Evolutionary conservation across 75 land plant genomes (phyloP).

Genomic region (Adiantum capillusveneris): DNA sequence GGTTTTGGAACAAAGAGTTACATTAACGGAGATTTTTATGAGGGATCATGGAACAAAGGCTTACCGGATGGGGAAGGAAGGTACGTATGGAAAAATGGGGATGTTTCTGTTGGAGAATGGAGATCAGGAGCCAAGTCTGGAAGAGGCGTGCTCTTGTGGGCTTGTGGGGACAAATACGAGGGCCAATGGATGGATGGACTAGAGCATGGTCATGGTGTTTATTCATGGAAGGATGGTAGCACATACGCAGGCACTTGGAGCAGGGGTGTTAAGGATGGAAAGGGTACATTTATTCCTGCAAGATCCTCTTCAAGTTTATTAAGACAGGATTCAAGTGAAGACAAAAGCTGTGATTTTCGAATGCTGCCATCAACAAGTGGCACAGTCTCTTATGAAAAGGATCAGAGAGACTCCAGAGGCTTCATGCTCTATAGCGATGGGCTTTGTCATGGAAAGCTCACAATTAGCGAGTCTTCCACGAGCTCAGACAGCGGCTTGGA

Average conservation of each 20-base stretch:
- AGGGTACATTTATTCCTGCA: conserved; percentile 49
- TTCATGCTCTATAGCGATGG: neutral
- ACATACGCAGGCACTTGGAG: conserved; percentile 53
- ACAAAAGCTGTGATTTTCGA: no score
- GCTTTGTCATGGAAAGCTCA: neutral
- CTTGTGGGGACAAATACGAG: conserved; percentile 47
- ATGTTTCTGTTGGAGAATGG: conserved; percentile 56
- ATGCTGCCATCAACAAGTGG: no score
- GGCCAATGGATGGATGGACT: conserved; percentile 59
- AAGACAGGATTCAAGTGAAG: neutral
- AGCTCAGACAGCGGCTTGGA: neutral
- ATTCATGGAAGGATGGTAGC: conserved; percentile 50
- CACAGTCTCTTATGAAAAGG: neutral
- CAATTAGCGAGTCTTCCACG: neutral
- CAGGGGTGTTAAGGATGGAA: conserved; percentile 36
- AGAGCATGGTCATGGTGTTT: conserved; percentile 51
- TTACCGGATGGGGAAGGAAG: conserved; percentile 45
- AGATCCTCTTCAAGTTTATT: neutral
- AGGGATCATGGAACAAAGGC: conserved; percentile 52
- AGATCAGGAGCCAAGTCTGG: conserved; percentile 41
- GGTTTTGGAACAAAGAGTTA: conserved; percentile 43
- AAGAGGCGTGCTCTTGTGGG: conserved; percentile 46
- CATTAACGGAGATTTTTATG: conserved; percentile 61
- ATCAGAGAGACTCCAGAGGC: neutral
- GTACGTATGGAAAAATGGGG: conserved; percentile 58